Base-by-base conservation (phyloP, 164 flowering plant species). In the Buxus sempervirens region DNA sequence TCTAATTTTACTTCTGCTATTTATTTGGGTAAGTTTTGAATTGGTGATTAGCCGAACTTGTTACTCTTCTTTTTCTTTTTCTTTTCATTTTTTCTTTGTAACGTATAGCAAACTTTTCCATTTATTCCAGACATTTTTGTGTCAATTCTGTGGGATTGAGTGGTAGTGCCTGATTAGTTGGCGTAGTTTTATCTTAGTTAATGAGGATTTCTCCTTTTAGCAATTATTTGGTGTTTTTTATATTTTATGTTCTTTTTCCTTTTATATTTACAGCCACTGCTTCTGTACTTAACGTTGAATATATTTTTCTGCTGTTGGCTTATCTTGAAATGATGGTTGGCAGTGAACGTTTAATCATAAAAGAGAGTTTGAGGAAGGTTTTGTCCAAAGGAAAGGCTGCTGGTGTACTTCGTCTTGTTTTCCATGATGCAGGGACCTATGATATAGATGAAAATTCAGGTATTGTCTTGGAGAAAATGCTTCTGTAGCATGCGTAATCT, bases 351-450 rank as follows among this genome's bases (percentile, higher is more conserved):
- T 54, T 64, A 68, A 64, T 73, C 0, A 67, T 91, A 10, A 81
- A 73, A 72, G 88, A 79, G 65, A 91, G 79, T 81, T 55, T 91
- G 48, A 77, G 82, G 69, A 88, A 85, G 77, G 89, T 86, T 12
- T 23, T 91, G 67, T 68, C 96, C 55, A 91, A 87, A 70, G 82
- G 77, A 27, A 94, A 85, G 81, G 95, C 97, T 73, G 85, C 98
- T 61, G 97, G 97, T 74, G 72, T 91, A 51, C 98, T 94, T 75
- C 96, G 98, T 70, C 70, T 94, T 68, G 97, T 82, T 53, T 94
- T 94, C 77, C 98, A 91, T 80, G 98, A 94, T 77, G 98, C 96
- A 4, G 98, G 98, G 70, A 91, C 98, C 51, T 91, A 84, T 80
- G 90, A 90, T 60, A 54, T 75, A 72, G 77, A 77, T 63, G 88